Percentiles rank a stretch among this genome's conserved stretches.
Evolutionary conservation across 306 rosid species (phyloP).

Genomic region (Canavalia gladiata): DNA sequence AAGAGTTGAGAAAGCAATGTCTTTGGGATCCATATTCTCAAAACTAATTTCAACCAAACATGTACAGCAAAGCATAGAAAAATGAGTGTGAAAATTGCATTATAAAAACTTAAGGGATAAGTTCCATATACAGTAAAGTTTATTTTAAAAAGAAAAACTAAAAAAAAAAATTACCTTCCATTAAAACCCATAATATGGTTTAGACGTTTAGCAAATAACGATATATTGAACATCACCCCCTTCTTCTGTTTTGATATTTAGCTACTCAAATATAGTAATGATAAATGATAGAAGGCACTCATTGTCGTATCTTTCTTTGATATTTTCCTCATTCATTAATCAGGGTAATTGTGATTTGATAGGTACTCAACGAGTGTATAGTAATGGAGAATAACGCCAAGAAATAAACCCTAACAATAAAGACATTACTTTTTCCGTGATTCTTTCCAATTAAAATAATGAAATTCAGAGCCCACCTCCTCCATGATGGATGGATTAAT

Average conservation of each 20-base stretch:
- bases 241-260: too few relatives aligned
- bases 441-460: conserved; percentile 45
- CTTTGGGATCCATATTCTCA: not conserved
- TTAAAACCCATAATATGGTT: too few relatives aligned
- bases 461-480: conserved; percentile 58
- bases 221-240: too few relatives aligned
- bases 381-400: conserved; percentile 38
- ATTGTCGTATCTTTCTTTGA: conserved; percentile 22
- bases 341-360: conserved; percentile 31
- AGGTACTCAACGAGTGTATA: conserved; percentile 5
- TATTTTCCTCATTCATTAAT: not conserved
- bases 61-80: not conserved
- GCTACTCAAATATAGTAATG: not conserved
- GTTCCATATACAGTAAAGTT: not conserved
- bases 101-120: not conserved
- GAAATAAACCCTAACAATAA: not conserved
- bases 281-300: not conserved
- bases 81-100: not conserved
- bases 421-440: conserved; percentile 42
- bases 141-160: not conserved
- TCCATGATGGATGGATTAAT: conserved; percentile 46
- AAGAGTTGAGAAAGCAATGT: not conserved
- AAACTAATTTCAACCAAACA: not conserved
- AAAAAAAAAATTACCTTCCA: not conserved
- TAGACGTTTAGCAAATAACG: too few relatives aligned